phyloP scores from a whole-genome alignment of 2,329 filamentous ascomycete genomes.

The Pestalotiopsis sp. region DNA sequence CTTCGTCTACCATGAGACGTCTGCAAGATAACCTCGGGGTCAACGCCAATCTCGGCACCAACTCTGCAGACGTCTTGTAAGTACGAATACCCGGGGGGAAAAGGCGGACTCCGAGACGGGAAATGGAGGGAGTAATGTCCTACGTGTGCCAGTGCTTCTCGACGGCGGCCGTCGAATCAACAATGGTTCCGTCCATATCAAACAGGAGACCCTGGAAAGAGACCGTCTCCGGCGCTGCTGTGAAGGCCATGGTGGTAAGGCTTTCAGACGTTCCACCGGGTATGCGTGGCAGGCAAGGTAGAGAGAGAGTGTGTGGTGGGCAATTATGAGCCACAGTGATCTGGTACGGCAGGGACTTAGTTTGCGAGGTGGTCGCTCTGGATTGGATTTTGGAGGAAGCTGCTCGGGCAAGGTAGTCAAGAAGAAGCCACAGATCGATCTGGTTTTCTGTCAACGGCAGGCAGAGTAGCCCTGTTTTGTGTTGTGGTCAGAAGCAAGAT shows the following conservation, averaged over 20 bases:
- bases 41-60: conserved; percentile 79
- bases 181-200: conserved; percentile 82
- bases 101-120: not conserved
- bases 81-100: not conserved
- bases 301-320: not conserved
- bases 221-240: conserved; percentile 43
- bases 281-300: not conserved
- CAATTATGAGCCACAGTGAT: not conserved
- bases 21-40: conserved; percentile 80
- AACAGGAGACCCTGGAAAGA: conserved; percentile 62
- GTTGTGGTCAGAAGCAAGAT: not conserved
- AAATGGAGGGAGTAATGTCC: conserved; percentile 25
- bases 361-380: not conserved
- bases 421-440: not conserved
- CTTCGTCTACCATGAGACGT: conserved; percentile 89
- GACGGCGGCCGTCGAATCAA: conserved; percentile 77
- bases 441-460: not conserved
- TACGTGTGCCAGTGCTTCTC: conserved; percentile 75
- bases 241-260: conserved; percentile 32
- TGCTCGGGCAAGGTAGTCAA: not conserved
- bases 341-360: not conserved
- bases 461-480: not conserved
- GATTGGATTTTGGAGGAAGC: not conserved
- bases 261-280: not conserved
- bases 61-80: conserved; percentile 48